Percentiles rank a stretch among this genome's conserved stretches.
phyloP scores from a whole-genome alignment of 2,329 filamentous ascomycete species.

The Xenoacremonium recifei region DNA sequence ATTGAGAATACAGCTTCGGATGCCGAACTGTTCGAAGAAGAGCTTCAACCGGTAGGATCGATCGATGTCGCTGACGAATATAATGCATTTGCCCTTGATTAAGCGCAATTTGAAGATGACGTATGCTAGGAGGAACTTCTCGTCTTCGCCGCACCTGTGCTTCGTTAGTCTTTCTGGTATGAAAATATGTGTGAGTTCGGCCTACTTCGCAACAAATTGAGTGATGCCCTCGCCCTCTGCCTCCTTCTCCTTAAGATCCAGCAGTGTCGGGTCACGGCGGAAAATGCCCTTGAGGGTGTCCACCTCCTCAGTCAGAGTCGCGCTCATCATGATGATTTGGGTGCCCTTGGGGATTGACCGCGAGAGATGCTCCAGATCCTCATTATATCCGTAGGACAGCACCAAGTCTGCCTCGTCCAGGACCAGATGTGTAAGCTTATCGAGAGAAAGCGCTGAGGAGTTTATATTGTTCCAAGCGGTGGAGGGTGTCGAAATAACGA shows the following conservation, averaged over 20 bases:
- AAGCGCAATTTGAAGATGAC: conserved; percentile 94
- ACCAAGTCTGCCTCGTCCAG: conserved; percentile 95
- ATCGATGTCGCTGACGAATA: conserved; percentile 79
- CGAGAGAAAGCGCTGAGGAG: conserved; percentile 60
- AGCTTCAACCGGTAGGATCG: conserved; percentile 87
- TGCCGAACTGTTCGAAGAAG: conserved; percentile 95
- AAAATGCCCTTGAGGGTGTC: conserved; percentile 83
- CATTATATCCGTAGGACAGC: conserved; percentile 89
- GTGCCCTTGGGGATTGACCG: conserved; percentile 78
- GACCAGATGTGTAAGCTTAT: conserved; percentile 73
- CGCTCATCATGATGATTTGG: conserved; percentile 91
- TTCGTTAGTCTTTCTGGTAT: conserved; percentile 13
- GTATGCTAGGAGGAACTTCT: conserved; percentile 91
- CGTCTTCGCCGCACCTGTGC: conserved; percentile 81
- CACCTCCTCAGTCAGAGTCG: conserved; percentile 85
- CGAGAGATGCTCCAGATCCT: conserved; percentile 80
- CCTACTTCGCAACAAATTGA: conserved; percentile 81
- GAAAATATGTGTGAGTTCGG: background rate
- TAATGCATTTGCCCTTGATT: conserved; percentile 82
- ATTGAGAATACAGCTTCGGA: conserved; percentile 90
- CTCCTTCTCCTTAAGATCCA: conserved; percentile 82
- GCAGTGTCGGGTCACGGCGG: conserved; percentile 72
- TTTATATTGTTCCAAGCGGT: conserved; percentile 77
- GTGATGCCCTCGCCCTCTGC: conserved; percentile 73
- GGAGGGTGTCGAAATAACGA: conserved; percentile 89